Evolutionary conservation across 2,329 filamentous ascomycete genomes (phyloP).

Genomic region (Alternaria viburni): DNA sequence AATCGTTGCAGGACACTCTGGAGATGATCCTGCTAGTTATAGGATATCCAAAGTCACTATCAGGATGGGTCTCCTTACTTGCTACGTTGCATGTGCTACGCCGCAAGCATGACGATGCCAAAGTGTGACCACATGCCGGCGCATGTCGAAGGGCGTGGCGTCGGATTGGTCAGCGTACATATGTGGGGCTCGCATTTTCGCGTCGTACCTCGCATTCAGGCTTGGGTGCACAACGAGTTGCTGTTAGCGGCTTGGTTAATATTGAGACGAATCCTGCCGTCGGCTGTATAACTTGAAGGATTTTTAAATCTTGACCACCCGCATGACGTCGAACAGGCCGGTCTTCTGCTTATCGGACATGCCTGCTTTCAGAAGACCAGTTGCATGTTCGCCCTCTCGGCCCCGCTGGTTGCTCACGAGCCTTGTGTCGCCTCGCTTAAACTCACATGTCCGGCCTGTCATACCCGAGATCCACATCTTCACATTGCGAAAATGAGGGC

Average conservation of each 20-base stretch:
- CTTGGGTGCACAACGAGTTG: background rate
- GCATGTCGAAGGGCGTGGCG: background rate
- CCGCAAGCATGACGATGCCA: background rate
- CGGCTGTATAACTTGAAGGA: background rate
- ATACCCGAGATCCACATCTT: slow-evolving; percentile 56
- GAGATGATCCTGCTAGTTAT: background rate
- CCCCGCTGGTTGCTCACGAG: slow-evolving; percentile 56
- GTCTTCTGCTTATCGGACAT: slow-evolving; percentile 35
- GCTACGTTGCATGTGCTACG: background rate
- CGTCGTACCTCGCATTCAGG: slow-evolving; percentile 3
- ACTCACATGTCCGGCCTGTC: slow-evolving; percentile 54
- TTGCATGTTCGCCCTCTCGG: slow-evolving; percentile 41
- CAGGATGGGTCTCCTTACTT: background rate
- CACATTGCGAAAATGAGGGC: slow-evolving; percentile 24
- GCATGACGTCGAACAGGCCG: slow-evolving; percentile 37
- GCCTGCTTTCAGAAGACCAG: slow-evolving; percentile 31
- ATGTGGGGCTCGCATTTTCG: slow-evolving; percentile 16
- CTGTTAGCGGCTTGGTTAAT: background rate
- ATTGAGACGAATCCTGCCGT: background rate
- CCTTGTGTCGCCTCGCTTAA: slow-evolving; percentile 41
- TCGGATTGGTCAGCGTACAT: slow-evolving; percentile 20
- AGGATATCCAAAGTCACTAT: background rate
- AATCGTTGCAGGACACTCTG: background rate
- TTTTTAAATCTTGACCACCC: slow-evolving; percentile 23
- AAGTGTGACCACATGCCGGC: background rate